These are phyloP conservation scores for Peniophora sp. DNA, from an alignment of 1,284 basidiomycete species.

Conservation along the genomic window DNA sequence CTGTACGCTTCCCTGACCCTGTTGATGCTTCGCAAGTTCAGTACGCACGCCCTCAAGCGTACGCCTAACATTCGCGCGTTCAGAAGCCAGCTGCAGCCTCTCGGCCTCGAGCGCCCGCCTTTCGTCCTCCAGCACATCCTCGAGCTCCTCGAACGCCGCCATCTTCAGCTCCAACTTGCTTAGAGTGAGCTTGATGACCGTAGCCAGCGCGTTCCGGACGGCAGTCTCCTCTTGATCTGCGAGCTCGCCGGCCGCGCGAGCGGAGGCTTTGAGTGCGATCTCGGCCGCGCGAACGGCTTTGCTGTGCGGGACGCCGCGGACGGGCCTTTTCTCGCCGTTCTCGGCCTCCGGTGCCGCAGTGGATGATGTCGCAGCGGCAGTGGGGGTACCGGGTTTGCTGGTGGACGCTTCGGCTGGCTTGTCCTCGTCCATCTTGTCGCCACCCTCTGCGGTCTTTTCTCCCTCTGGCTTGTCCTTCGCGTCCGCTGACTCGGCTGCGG, in stretches of 20 bases:
- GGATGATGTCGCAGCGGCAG: constrained; percentile 12
- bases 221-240: constrained; percentile 82
- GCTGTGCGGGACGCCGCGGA: constrained; percentile 54
- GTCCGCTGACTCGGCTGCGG: constrained; percentile 46
- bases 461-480: constrained; percentile 25
- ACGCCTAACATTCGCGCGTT: constrained; percentile 56
- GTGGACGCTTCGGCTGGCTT: constrained; percentile 12
- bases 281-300: constrained; percentile 75
- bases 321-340: constrained; percentile 26
- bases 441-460: constrained; percentile 20
- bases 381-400: constrained; percentile 13
- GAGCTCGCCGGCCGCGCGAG: constrained; percentile 77
- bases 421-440: constrained; percentile 29
- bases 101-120: constrained; percentile 67
- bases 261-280: constrained; percentile 84
- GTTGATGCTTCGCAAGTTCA: constrained; percentile 49
- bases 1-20: constrained; percentile 1
- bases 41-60: constrained; percentile 55
- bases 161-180: constrained; percentile 93
- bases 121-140: constrained; percentile 85
- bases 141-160: constrained; percentile 85
- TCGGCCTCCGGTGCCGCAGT: constrained; percentile 31
- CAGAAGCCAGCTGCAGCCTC: constrained; percentile 57
- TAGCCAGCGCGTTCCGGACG: constrained; percentile 75
- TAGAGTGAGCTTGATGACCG: constrained; percentile 86